phyloP scores from a whole-genome alignment of 73 alveolate species.

The Uronychia setigera region DNA sequence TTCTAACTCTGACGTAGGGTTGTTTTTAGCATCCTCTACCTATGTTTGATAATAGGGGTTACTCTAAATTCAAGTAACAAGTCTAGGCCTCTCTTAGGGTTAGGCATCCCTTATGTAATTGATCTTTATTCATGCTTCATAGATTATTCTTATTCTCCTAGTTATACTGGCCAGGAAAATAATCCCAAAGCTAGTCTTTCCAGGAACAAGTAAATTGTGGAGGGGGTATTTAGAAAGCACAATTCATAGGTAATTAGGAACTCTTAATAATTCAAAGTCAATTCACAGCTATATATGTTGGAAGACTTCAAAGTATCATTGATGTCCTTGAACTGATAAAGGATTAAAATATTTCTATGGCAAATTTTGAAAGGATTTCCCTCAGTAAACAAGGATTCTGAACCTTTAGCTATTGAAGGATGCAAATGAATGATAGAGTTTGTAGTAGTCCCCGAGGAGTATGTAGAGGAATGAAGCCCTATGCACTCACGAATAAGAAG shows the following conservation, averaged over 20 bases:
- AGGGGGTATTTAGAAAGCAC: neutral
- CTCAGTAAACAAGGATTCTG: neutral
- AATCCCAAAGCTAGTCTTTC: neutral
- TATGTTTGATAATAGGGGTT: neutral
- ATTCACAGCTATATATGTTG: neutral
- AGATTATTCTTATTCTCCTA: neutral
- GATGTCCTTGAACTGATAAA: neutral
- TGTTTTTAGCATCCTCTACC: neutral
- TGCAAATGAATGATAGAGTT: neutral
- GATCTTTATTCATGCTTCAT: neutral
- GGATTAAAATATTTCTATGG: neutral
- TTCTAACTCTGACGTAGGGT: too few species aligned
- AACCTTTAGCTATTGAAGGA: neutral
- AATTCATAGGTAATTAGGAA: neutral
- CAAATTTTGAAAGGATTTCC: neutral
- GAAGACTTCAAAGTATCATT: neutral
- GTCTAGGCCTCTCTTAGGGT: neutral
- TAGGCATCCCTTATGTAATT: neutral
- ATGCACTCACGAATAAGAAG: neutral
- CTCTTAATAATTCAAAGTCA: neutral
- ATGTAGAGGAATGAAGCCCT: neutral
- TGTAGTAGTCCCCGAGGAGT: neutral
- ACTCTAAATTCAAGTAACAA: neutral
- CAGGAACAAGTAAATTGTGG: neutral
- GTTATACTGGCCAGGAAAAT: neutral